Evolutionary conservation across 129 eudicot species (phyloP).

Genomic region (Tagetes erecta): DNA sequence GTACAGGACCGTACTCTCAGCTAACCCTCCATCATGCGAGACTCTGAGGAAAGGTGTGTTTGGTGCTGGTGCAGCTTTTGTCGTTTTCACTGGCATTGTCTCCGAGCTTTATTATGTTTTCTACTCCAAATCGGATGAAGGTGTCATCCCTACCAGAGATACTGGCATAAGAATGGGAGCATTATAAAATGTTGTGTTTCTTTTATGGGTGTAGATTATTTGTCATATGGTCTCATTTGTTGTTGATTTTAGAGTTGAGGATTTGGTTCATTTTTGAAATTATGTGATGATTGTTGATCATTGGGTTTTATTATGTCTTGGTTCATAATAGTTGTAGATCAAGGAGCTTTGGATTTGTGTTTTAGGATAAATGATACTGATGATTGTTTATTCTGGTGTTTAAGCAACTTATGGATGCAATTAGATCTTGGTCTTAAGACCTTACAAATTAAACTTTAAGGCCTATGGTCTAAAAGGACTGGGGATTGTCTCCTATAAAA

Average conservation of each 20-base stretch:
- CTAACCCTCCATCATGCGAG: slow-evolving; percentile 69
- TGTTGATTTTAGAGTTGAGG: slow-evolving; percentile 13
- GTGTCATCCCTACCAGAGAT: slow-evolving; percentile 50
- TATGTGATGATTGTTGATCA: background rate
- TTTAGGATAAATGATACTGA: background rate
- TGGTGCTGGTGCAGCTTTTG: slow-evolving; percentile 89
- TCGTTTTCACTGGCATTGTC: slow-evolving; percentile 71
- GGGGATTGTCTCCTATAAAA: too few species aligned
- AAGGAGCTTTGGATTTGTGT: background rate
- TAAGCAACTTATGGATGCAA: too few species aligned
- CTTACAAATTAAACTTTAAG: too few species aligned
- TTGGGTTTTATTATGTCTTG: too few species aligned
- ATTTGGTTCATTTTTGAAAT: background rate
- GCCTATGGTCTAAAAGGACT: too few species aligned
- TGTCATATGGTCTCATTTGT: slow-evolving; percentile 12
- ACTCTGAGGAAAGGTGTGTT: slow-evolving; percentile 87
- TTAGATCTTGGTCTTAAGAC: too few species aligned
- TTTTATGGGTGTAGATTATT: slow-evolving; percentile 24
- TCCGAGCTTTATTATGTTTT: slow-evolving; percentile 80
- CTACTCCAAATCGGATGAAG: slow-evolving; percentile 59
- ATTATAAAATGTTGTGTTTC: slow-evolving; percentile 19
- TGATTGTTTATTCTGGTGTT: background rate
- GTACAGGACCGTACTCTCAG: slow-evolving; percentile 45
- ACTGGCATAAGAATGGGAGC: slow-evolving; percentile 74
- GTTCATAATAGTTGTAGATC: background rate